Evolutionary conservation across 2,329 filamentous ascomycete species (phyloP), one percentile per base, ranked within the genome.

Genomic region (Fusarium nematophilum): DNA sequence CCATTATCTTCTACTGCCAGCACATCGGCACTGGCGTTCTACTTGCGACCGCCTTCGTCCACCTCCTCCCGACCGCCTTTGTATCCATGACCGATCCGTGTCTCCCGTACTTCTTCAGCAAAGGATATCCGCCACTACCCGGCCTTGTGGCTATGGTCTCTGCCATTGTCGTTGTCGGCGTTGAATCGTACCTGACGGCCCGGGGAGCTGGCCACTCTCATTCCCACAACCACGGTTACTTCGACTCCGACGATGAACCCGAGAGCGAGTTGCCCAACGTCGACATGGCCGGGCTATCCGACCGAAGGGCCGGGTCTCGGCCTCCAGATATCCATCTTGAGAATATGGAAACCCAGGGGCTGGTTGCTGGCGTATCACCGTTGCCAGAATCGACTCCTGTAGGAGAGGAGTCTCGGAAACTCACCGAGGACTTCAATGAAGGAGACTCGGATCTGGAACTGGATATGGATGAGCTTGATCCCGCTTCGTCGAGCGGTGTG

Each of bases 181-280:
- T 97, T 46, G 94, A 98, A 75, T 96, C 95, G 78, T 92, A 93
- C 73, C 88, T 98, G 65, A 93, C 92, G 0, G 90, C 89, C 3
- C 77, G 86, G 50, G 86, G 86, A 36, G 87, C 86, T 2, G 81
- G 84, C 2, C 86, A 87, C 67, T 84, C 83, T 1, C 84, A 88
- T 67, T 81, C 83, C 1, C 86, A 88, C 62, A 73, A 78, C 26
- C 79, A 78, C 50, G 71, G 71, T 9, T 74, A 81, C 73, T 83
- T 83, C 76, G 81, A 83, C 27, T 79, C 81, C 4, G 77, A 79
- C 13, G 78, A 79, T 26, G 72, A 69, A 23, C 76, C 76, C 10
- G 74, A 71, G 25, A 64, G 73, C 21, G 67, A 69, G 27, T 65
- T 68, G 7, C 62, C 73, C 6, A 48, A 52, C 34, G 61, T 68